phyloP scores from a whole-genome alignment of 495 filamentous ascomycete species.

The Annulohypoxylon stygium region DNA sequence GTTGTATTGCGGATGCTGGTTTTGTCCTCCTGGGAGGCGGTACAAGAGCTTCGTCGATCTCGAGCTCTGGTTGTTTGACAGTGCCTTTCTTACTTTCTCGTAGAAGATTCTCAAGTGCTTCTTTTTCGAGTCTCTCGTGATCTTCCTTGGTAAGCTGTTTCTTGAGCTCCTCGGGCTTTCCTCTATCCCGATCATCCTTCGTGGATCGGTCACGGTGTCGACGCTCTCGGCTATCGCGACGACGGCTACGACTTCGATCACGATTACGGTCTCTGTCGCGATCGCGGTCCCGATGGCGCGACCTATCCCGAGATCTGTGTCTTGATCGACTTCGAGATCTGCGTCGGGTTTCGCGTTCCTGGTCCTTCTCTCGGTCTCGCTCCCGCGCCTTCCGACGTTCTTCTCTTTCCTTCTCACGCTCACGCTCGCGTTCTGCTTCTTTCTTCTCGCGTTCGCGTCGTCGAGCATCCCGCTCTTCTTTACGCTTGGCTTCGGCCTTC shows the following conservation, averaged over 20 bases:
- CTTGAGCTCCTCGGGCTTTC: slow-evolving; percentile 56
- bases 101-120: slow-evolving; percentile 67
- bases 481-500: slow-evolving; percentile 70
- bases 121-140: slow-evolving; percentile 64
- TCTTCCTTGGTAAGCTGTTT: slow-evolving; percentile 67
- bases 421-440: slow-evolving; percentile 68
- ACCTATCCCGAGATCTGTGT: slow-evolving; percentile 50
- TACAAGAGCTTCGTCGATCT: slow-evolving; percentile 65
- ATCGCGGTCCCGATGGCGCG: slow-evolving; percentile 48
- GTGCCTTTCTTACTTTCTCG: slow-evolving; percentile 64
- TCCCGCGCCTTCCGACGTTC: slow-evolving; percentile 61
- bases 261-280: slow-evolving; percentile 52
- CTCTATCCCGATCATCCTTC: slow-evolving; percentile 48
- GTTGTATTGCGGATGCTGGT: slow-evolving; percentile 68
- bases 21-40: slow-evolving; percentile 65
- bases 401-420: slow-evolving; percentile 66
- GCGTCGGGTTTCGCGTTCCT: slow-evolving; percentile 48
- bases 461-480: slow-evolving; percentile 67
- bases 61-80: slow-evolving; percentile 62
- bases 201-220: slow-evolving; percentile 51
- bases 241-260: slow-evolving; percentile 49
- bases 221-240: slow-evolving; percentile 46
- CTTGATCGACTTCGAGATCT: slow-evolving; percentile 50
- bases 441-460: slow-evolving; percentile 69
- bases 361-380: slow-evolving; percentile 52